A percentile compares a stretch with the other conserved stretches of the same genome.
Conservation (phyloP, 148 eudicot genomes). For the Rheum nobile region DNA sequence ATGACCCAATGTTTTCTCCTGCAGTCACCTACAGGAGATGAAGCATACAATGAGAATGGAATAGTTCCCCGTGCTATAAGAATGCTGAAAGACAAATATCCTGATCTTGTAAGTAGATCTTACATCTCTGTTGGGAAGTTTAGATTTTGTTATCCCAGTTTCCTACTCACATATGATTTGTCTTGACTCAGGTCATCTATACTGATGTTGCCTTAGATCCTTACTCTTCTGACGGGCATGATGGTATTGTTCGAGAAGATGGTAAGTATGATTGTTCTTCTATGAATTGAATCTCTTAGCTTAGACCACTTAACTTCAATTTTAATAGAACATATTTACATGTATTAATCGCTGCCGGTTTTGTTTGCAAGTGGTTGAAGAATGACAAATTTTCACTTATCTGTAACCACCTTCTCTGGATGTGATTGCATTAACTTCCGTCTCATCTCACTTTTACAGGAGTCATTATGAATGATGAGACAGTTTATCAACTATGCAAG, state of each 20-base stretch:
- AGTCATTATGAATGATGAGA: conserved; percentile 95
- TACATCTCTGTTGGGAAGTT: not conserved
- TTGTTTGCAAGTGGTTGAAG: not conserved
- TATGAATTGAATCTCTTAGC: not conserved
- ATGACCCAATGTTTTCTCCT: not conserved
- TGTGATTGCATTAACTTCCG: not conserved
- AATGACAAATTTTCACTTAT: not conserved
- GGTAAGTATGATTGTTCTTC: conserved; percentile 27
- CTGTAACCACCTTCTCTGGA: not conserved
- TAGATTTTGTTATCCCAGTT: not conserved
- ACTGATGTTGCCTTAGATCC: conserved; percentile 99
- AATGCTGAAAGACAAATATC: conserved; percentile 84
- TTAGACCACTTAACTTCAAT: not conserved
- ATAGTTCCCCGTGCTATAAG: conserved; percentile 84
- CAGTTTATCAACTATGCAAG: conserved; percentile 88
- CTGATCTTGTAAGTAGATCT: conserved; percentile 74
- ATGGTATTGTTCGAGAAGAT: conserved; percentile 98
- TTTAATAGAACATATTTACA: not conserved
- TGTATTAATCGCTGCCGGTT: not conserved
- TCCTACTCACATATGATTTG: not conserved
- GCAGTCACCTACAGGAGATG: conserved; percentile 80
- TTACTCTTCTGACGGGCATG: conserved; percentile 95
- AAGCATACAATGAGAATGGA: conserved; percentile 92
- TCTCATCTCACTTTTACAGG: conserved; percentile 32
- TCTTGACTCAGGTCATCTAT: conserved; percentile 50